Evolutionary conservation across 2,329 filamentous ascomycete species (phyloP), one percentile per base, ranked within the genome.

Genomic region (Paecilomyces sp.): DNA sequence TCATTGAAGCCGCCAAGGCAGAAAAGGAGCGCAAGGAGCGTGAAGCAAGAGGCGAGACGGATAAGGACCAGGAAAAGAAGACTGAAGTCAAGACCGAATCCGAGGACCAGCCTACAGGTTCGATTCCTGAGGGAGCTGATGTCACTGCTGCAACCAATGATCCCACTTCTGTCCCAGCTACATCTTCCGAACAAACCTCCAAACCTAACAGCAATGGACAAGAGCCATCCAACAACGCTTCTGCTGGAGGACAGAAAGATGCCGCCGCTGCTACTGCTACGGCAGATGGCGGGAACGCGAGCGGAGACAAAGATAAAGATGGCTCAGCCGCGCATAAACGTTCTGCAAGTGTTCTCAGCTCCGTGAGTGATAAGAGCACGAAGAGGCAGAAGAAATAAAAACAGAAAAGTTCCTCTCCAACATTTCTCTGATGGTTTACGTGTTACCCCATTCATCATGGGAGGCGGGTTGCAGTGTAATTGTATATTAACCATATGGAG

Each of bases 341-440:
- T 61, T 94, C 91, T 71, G 90, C 90, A 1, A 95, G 91, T 72
- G 90, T 92, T 33, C 73, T 95, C 57, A 93, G 90, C 71, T 79
- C 81, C 15, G 77, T 78, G 5, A 91, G 88, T 71, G 87, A 91
- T 59, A 81, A 81, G 70, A 80, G 78, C 65, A 69, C 71, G 7
- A 83, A 83, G 69, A 75, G 79, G 57, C 78, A 80, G 67, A 79
- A 75, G 66, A 80, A 79, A 59, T 75, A 67, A 61, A 41, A 2
- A 22, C 8, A 11, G 31, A 33, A 9, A 33, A 33, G n/a, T 9
- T 47, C 5, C 2, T 4, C n/a, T 47, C 15, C 3, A 8, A 18
- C 3, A 7, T 8, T 9, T 18, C 8, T n/a, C 18, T 47, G 41
- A 47, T 47, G 41, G n/a, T 6, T 47, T 47, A 22, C 8, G 15